phyloP scores from a whole-genome alignment of 148 eudicot genomes.

The Fallopia convolvulus region DNA sequence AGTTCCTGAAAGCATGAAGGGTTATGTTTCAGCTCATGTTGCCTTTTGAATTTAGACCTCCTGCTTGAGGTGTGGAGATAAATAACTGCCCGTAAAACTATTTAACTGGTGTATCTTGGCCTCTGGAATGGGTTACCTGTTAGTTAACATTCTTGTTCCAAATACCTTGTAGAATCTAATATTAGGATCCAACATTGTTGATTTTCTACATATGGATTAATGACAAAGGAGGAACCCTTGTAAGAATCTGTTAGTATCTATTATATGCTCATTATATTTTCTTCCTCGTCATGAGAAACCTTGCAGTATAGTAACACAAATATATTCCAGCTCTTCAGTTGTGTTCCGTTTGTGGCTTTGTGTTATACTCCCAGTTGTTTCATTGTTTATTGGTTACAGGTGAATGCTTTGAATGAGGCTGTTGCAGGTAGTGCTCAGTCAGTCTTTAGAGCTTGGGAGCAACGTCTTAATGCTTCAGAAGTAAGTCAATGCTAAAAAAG shows the following conservation, averaged over 20 bases:
- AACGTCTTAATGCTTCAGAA: constrained; percentile 70
- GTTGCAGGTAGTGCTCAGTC: constrained; percentile 84
- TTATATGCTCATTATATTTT: not conserved
- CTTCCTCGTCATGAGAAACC: not conserved
- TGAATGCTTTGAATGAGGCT: constrained; percentile 89
- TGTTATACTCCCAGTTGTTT: not conserved
- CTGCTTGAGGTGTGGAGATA: too few relatives aligned
- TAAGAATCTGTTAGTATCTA: not conserved
- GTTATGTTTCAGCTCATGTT: too few relatives aligned
- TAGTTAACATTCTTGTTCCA: too few relatives aligned
- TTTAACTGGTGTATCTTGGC: too few relatives aligned
- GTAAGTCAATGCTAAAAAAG: constrained; percentile 24
- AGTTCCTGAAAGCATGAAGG: too few relatives aligned
- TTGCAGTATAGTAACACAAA: not conserved
- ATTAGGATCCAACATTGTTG: too few relatives aligned
- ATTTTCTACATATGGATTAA: not conserved
- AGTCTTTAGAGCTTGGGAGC: constrained; percentile 91
- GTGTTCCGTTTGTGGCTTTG: not conserved
- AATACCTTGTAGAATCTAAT: too few relatives aligned
- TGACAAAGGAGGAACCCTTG: not conserved
- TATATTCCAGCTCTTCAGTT: not conserved
- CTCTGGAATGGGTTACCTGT: too few relatives aligned
- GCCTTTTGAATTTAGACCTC: too few relatives aligned
- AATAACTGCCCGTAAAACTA: too few relatives aligned
- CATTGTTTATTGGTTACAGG: constrained; percentile 31